A percentile compares a stretch with the other conserved stretches of the same genome.
Conservation (phyloP, 2,329 filamentous ascomycete species). For the Bisporella sp. region DNA sequence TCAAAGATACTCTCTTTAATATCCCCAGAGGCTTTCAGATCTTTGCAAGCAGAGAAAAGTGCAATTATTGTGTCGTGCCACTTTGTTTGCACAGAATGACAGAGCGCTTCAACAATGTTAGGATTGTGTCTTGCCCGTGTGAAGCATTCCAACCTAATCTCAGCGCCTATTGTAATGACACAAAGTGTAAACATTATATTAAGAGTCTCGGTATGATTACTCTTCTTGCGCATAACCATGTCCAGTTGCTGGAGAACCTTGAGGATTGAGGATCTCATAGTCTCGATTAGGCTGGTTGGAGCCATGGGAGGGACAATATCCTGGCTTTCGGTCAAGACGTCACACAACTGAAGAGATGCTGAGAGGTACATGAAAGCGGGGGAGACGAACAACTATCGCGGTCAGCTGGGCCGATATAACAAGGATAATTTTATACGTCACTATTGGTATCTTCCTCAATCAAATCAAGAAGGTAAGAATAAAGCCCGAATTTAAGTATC, state of each 20-base stretch:
- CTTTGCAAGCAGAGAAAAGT: conserved; percentile 7
- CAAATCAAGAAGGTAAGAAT: conserved; percentile 6
- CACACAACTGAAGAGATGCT: conserved; percentile 5
- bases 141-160: conserved; percentile 4
- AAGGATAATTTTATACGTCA: conserved; percentile 2
- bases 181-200: conserved; percentile 6
- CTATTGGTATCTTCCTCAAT: conserved; percentile 4
- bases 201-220: conserved; percentile 1
- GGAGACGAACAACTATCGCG: conserved; percentile 1
- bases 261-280: conserved; percentile 4
- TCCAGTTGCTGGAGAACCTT: conserved; percentile 5
- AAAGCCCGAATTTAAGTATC: conserved; percentile 2
- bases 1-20: conserved; percentile 5
- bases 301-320: neutral
- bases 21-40: conserved; percentile 5
- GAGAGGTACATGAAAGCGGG: conserved; percentile 5
- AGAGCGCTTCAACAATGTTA: neutral
- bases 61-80: conserved; percentile 8
- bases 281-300: neutral
- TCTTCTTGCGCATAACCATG: conserved; percentile 6
- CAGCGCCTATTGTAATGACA: conserved; percentile 6
- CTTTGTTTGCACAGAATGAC: conserved; percentile 3
- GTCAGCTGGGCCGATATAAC: neutral
- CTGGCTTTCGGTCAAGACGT: conserved; percentile 1
- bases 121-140: neutral